Evolutionary conservation across 2,329 filamentous ascomycete species (phyloP).

Genomic region (Graphiopsis chlorocephala): DNA sequence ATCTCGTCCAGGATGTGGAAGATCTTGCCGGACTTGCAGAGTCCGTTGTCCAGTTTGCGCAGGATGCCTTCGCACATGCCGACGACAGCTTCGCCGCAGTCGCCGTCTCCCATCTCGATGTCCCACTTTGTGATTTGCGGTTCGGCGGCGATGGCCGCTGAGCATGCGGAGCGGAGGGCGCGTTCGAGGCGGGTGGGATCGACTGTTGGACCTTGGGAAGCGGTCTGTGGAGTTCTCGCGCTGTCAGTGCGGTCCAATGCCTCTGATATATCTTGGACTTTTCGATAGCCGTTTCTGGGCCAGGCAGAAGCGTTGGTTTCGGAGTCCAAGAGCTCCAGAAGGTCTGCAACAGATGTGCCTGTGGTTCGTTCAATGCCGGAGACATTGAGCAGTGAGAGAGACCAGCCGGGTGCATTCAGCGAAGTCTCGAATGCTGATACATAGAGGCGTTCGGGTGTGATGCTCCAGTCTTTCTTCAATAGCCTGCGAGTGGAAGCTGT

Average conservation of each 20-base stretch:
- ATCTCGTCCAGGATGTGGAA: constrained; percentile 36
- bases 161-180: constrained; percentile 43
- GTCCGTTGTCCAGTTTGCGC: constrained; percentile 30
- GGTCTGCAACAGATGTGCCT: constrained; percentile 37
- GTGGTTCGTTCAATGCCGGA: constrained; percentile 45
- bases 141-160: constrained; percentile 55
- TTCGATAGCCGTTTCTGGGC: constrained; percentile 48
- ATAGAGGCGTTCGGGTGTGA: constrained; percentile 48
- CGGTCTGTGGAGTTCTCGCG: constrained; percentile 39
- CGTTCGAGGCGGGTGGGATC: constrained; percentile 34
- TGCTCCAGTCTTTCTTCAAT: constrained; percentile 48
- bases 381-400: constrained; percentile 54
- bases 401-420: constrained; percentile 56
- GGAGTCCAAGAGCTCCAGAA: constrained; percentile 49
- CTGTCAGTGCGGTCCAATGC: neutral
- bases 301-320: constrained; percentile 52
- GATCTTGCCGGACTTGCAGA: constrained; percentile 29
- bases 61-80: constrained; percentile 37
- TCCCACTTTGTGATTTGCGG: constrained; percentile 63
- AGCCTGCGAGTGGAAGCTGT: constrained; percentile 41
- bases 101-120: constrained; percentile 63
- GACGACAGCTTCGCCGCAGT: constrained; percentile 59
- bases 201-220: constrained; percentile 27
- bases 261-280: constrained; percentile 19
- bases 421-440: constrained; percentile 52